phyloP scores from a whole-genome alignment of 805 yeast genomes.

The Candida namnaoensis region DNA sequence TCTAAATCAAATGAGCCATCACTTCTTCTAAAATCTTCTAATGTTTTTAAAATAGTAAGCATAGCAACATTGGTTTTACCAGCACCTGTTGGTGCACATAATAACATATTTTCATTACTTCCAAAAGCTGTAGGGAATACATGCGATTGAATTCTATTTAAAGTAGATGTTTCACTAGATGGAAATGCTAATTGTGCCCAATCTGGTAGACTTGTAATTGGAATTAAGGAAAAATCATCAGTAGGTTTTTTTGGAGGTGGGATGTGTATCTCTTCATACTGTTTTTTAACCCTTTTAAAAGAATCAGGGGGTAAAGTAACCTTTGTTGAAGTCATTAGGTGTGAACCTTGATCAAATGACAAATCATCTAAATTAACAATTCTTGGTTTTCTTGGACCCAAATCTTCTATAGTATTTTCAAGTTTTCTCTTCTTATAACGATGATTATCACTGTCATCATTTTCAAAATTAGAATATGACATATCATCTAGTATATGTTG shows the following conservation, averaged over 20 bases:
- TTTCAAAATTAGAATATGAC: slow-evolving; percentile 19
- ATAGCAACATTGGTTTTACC: slow-evolving; percentile 97
- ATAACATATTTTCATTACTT: slow-evolving; percentile 59
- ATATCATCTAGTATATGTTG: slow-evolving; percentile 33
- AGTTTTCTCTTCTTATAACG: slow-evolving; percentile 12
- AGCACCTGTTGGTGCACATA: slow-evolving; percentile 99
- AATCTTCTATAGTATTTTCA: neutral
- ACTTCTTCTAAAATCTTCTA: slow-evolving; percentile 41
- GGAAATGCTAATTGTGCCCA: slow-evolving; percentile 84
- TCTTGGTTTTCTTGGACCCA: slow-evolving; percentile 31
- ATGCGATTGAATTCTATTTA: slow-evolving; percentile 79
- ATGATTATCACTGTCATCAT: neutral
- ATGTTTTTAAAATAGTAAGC: slow-evolving; percentile 60
- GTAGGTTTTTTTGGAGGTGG: slow-evolving; percentile 68
- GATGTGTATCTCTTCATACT: slow-evolving; percentile 85
- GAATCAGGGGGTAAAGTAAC: slow-evolving; percentile 80
- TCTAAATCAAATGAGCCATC: slow-evolving; percentile 43
- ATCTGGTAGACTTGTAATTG: slow-evolving; percentile 57
- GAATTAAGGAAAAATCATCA: slow-evolving; percentile 34
- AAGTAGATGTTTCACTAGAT: slow-evolving; percentile 46
- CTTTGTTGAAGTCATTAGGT: slow-evolving; percentile 54
- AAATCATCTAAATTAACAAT: slow-evolving; percentile 56
- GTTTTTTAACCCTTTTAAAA: slow-evolving; percentile 58
- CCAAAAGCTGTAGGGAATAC: slow-evolving; percentile 75
- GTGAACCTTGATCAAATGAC: slow-evolving; percentile 66